Evolutionary conservation across 2,329 filamentous ascomycete species (phyloP).

Genomic region (Ascochyta clinopodiicola): DNA sequence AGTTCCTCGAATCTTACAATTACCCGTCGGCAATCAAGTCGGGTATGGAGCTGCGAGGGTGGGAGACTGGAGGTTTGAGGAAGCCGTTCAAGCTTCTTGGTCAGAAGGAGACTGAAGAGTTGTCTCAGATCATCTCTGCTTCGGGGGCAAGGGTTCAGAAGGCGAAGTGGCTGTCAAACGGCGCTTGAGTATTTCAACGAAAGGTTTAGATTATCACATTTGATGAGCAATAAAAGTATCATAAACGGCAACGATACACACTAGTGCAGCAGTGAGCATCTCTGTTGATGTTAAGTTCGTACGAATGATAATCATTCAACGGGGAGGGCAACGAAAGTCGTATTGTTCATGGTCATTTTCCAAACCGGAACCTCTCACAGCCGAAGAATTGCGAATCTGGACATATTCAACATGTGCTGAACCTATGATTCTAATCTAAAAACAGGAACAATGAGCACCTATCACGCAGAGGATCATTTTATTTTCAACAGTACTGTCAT

Average conservation of each 20-base stretch:
- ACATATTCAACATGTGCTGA: no score
- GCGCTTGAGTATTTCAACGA: background rate
- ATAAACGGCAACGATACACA: background rate
- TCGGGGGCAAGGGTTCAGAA: constrained; percentile 5
- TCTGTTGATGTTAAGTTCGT: background rate
- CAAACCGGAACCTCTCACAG: no score
- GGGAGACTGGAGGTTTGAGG: constrained; percentile 56
- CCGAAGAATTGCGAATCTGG: no score
- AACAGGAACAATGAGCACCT: background rate
- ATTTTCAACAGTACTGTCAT: background rate
- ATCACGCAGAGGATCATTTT: background rate
- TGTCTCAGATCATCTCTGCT: constrained; percentile 6
- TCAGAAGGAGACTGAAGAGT: constrained; percentile 9
- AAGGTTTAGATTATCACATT: background rate
- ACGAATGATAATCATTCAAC: background rate
- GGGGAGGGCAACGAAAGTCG: no score
- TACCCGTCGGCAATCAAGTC: constrained; percentile 59
- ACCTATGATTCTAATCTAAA: background rate
- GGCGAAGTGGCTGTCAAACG: constrained; percentile 9
- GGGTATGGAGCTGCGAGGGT: constrained; percentile 56
- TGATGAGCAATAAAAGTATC: background rate
- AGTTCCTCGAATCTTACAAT: constrained; percentile 58
- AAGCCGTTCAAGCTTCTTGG: constrained; percentile 56
- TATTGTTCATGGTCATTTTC: no score
- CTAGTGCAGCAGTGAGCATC: background rate